Evolutionary conservation across 2,329 filamentous ascomycete species (phyloP), one percentile per base, ranked within the genome.

Genomic region (Elsinoe arachidis): DNA sequence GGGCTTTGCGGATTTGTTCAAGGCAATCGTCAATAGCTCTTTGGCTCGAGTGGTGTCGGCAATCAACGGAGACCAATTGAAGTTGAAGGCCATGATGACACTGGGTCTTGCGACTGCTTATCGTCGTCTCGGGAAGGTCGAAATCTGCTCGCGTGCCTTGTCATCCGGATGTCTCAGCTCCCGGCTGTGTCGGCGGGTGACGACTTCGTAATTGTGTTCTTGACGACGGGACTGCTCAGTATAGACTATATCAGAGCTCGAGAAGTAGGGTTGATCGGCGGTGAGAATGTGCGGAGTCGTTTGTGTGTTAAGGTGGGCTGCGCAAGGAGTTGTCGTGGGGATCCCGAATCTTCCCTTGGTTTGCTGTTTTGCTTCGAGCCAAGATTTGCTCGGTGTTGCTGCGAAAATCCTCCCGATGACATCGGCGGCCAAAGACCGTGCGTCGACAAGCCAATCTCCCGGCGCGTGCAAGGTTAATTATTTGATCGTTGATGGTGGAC

Each of bases 41-140:
- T 91, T 88, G 54, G 93, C 92, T 66, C 90, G 87, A 70, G 87
- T 83, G 68, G 89, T 92, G 77, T 97, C 93, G 69, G 92, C 92
- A 76, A 95, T 93, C 64, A 99, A 81, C 70, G 93, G 93, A 82
- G 90, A 96, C 93, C 93, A 99, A 89, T 97, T 97, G 88, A 99
- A 99, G 80, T 97, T 97, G 87, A 99, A 99, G 66, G 93, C 93
- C 93, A 99, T 99, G 74, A 15, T 39, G 26, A 33, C 23, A 37
- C 17, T 23, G 23, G 15, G 33, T 15, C 3, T 39, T 14, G 44
- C 39, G 37, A 34, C 21, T 38, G 21, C 2, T 11, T 9, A 7
- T 37, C 11, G 49, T 39, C 35, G 49, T 38, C 17, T 15, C 17
- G 23, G 5, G 26, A 21, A 9, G 17, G 33, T 33, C 33, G 21